Conservation (phyloP, 2,329 filamentous ascomycete genomes). For the Diaporthe ilicicola region DNA sequence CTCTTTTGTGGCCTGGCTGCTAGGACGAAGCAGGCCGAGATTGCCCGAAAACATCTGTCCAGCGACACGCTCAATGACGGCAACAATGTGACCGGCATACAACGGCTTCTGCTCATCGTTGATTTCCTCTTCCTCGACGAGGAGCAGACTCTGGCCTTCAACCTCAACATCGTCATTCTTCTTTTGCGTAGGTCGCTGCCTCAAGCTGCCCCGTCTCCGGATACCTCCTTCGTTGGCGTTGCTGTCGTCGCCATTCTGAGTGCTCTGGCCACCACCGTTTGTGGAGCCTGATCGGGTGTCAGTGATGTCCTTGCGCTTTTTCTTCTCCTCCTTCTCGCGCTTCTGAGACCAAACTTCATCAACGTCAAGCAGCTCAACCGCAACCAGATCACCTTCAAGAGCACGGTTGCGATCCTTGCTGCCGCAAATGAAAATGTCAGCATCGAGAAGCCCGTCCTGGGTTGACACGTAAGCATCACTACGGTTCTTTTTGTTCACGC, state of each 20-base stretch:
- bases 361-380: constrained; percentile 94
- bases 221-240: constrained; percentile 81
- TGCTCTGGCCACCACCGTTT: constrained; percentile 74
- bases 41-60: constrained; percentile 99
- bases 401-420: constrained; percentile 99
- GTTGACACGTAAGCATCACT: constrained; percentile 98
- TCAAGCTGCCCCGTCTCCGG: constrained; percentile 90
- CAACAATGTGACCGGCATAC: constrained; percentile 96
- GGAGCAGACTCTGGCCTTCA: constrained; percentile 93
- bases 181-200: constrained; percentile 97
- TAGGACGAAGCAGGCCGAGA: constrained; percentile 90
- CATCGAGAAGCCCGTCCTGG: constrained; percentile 85
- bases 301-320: constrained; percentile 99
- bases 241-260: constrained; percentile 67
- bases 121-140: constrained; percentile 98
- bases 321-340: constrained; percentile 99
- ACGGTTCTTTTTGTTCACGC: constrained; percentile 99
- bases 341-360: constrained; percentile 99
- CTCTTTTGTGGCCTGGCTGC: constrained; percentile 98
- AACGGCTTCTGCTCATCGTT: constrained; percentile 98
- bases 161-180: constrained; percentile 99
- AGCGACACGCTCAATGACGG: constrained; percentile 94
- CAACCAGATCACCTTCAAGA: constrained; percentile 93
- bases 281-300: constrained; percentile 84
- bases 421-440: constrained; percentile 99